A percentile compares a stretch with the other conserved stretches of the same genome.
Conservation (phyloP, 2,329 filamentous ascomycete species). For the Periconia sp. region DNA sequence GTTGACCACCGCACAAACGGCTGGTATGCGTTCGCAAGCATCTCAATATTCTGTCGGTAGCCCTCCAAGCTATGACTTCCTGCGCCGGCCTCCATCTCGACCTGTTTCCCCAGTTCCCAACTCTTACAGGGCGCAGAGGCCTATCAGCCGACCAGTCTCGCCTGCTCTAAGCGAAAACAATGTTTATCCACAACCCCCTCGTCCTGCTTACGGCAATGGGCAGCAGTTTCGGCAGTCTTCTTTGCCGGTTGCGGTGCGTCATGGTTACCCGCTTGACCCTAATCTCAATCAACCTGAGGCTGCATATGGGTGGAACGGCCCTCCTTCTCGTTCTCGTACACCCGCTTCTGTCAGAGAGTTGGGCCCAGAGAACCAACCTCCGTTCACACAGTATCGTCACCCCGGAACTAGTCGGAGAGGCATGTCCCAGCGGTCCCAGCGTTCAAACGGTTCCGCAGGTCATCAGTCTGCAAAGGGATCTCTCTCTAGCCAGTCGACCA, state of each 20-base stretch:
- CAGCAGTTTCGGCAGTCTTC: too few species aligned
- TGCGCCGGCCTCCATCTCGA: conserved; percentile 31
- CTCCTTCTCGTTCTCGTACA: conserved; percentile 16
- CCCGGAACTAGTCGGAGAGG: not conserved
- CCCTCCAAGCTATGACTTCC: conserved; percentile 41
- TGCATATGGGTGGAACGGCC: conserved; percentile 7
- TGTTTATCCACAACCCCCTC: conserved; percentile 7
- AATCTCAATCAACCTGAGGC: too few species aligned
- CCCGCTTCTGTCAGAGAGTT: conserved; percentile 10
- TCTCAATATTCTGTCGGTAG: conserved; percentile 49
- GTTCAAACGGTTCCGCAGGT: not conserved
- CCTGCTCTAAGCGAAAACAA: conserved; percentile 48
- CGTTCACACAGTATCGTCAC: not conserved
- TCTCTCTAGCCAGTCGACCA: conserved; percentile 33
- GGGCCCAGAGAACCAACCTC: conserved; percentile 16
- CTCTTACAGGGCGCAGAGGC: conserved; percentile 45
- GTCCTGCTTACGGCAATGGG: conserved; percentile 16
- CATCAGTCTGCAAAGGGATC: conserved; percentile 22
- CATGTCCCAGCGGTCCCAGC: conserved; percentile 9
- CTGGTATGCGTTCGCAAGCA: conserved; percentile 37
- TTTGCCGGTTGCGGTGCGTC: not conserved
- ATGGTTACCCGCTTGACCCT: not conserved
- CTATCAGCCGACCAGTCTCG: conserved; percentile 46
- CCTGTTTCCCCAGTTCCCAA: conserved; percentile 44
- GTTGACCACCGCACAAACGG: conserved; percentile 41